Percentiles rank a stretch among this genome's conserved stretches.
phyloP scores from a whole-genome alignment of 2,329 filamentous ascomycete species.

The Penicillium rolfsii region DNA sequence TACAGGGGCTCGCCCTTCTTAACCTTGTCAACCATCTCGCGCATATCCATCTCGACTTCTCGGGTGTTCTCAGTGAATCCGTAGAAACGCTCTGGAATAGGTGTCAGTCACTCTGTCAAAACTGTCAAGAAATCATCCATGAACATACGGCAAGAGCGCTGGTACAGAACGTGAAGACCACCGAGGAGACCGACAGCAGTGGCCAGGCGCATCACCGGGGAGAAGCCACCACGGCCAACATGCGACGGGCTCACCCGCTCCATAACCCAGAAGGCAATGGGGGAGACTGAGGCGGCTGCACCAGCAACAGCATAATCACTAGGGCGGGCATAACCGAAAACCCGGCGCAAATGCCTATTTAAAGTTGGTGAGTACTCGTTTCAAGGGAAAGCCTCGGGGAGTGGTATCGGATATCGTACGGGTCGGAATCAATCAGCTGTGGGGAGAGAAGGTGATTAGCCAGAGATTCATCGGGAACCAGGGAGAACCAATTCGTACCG shows the following conservation, averaged over 20 bases:
- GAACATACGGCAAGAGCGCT: conserved; percentile 77
- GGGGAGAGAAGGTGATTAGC: conserved; percentile 21
- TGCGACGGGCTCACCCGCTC: conserved; percentile 85
- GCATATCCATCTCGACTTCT: conserved; percentile 95
- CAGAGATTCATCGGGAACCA: conserved; percentile 2
- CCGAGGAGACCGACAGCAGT: conserved; percentile 73
- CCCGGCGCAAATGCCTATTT: conserved; percentile 82
- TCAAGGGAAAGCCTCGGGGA: conserved; percentile 21
- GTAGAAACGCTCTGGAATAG: conserved; percentile 80
- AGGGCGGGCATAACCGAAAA: conserved; percentile 80
- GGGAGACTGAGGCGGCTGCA: conserved; percentile 70
- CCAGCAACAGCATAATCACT: conserved; percentile 79
- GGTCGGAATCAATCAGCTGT: conserved; percentile 98
- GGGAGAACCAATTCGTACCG: conserved; percentile 62
- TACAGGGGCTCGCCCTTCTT: conserved; percentile 91
- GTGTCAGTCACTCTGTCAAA: conserved; percentile 12
- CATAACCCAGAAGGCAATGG: conserved; percentile 73
- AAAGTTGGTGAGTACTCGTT: conserved; percentile 37
- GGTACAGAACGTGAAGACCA: conserved; percentile 83
- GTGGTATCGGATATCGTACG: conserved; percentile 63
- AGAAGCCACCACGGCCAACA: conserved; percentile 79
- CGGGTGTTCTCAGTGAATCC: conserved; percentile 89
- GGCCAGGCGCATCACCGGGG: conserved; percentile 78
- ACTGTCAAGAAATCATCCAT: background rate
- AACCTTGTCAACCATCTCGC: conserved; percentile 95